phyloP scores from a whole-genome alignment of 2,329 filamentous ascomycete species.

The Neopestalotiopsis rosae region DNA sequence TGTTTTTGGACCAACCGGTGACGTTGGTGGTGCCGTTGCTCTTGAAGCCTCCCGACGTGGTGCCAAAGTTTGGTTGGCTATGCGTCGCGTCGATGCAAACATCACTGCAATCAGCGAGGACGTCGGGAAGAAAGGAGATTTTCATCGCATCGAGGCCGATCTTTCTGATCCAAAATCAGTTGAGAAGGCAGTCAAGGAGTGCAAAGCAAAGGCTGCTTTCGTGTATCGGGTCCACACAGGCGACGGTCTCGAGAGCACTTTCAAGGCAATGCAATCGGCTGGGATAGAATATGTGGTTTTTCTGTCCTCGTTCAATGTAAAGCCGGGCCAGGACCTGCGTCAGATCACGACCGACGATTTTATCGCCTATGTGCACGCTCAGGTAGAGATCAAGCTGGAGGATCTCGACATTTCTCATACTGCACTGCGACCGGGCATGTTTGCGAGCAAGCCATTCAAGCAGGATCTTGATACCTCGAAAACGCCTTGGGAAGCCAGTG shows the following conservation, averaged over 20 bases:
- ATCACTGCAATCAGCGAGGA: constrained; percentile 34
- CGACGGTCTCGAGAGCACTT: neutral
- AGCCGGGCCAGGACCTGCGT: neutral
- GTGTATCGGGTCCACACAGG: neutral
- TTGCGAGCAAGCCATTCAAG: neutral
- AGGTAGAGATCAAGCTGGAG: neutral
- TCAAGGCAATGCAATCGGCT: neutral
- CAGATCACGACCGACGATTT: neutral
- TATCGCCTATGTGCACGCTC: neutral
- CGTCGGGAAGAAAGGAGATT: neutral
- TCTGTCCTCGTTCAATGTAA: neutral
- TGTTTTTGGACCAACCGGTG: constrained; percentile 56
- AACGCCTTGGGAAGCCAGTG: neutral
- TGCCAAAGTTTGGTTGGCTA: constrained; percentile 51
- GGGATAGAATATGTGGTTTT: neutral
- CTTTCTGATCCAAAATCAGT: constrained; percentile 3
- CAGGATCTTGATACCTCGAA: neutral
- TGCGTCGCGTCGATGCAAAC: constrained; percentile 50
- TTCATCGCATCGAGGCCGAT: constrained; percentile 14
- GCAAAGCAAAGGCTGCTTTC: neutral
- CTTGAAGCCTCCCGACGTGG: constrained; percentile 43
- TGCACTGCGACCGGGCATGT: neutral
- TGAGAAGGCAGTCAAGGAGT: neutral
- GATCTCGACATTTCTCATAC: neutral
- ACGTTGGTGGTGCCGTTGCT: constrained; percentile 47